Conservation (phyloP, 2,329 filamentous ascomycete species). For the Phyllosticta ampelicida region DNA sequence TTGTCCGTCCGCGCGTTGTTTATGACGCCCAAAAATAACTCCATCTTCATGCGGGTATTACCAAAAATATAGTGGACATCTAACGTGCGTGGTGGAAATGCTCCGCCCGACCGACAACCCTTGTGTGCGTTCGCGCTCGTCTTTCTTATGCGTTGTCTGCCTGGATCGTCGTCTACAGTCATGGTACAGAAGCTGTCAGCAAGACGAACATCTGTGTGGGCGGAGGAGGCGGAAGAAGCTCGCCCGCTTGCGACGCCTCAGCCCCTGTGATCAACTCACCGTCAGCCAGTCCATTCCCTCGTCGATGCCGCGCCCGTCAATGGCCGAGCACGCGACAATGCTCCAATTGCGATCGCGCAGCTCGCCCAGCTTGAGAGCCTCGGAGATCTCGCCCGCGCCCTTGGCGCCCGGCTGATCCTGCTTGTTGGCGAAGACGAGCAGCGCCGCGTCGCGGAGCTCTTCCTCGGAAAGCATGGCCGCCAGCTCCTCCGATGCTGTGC, state of each 20-base stretch:
- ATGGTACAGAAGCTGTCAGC: not conserved
- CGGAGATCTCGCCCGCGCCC: slow-evolving; percentile 91
- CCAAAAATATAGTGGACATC: not conserved
- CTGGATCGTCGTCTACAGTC: slow-evolving; percentile 8
- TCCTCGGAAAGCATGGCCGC: slow-evolving; percentile 95
- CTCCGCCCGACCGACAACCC: not conserved
- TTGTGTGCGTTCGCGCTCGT: not conserved
- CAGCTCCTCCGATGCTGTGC: slow-evolving; percentile 86
- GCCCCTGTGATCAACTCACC: slow-evolving; percentile 41
- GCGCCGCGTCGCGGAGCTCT: slow-evolving; percentile 80
- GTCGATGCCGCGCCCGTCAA: slow-evolving; percentile 86
- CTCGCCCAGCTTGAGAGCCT: slow-evolving; percentile 81
- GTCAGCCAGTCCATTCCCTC: slow-evolving; percentile 99
- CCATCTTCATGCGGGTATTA: not conserved
- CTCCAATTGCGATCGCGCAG: slow-evolving; percentile 97
- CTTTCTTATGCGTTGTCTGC: slow-evolving; percentile 8
- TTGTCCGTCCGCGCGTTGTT: not conserved
- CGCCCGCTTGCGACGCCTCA: not conserved
- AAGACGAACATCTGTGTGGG: not conserved
- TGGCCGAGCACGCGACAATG: slow-evolving; percentile 93
- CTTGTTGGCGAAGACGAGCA: slow-evolving; percentile 97
- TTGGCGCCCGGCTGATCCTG: slow-evolving; percentile 96
- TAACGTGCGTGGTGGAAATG: not conserved
- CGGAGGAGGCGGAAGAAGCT: not conserved
- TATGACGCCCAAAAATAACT: not conserved